Evolutionary conservation across 331 rosid species (phyloP).

Genomic region (Rhamnella rubrinervis): DNA sequence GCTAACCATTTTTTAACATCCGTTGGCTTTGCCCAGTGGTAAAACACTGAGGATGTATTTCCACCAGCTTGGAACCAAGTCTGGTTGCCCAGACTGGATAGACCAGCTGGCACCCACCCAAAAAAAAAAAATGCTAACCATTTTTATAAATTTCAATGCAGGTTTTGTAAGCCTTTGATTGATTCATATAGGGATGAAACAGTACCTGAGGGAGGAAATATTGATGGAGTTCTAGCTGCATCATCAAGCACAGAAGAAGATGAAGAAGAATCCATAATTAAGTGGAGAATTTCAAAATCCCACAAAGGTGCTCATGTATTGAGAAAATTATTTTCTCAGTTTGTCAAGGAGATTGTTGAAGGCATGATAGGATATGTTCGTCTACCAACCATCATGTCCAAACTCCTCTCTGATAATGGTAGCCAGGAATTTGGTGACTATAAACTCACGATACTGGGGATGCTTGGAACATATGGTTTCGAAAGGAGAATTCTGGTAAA

Average conservation of each 20-base stretch:
- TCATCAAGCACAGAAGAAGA: constrained; percentile 42
- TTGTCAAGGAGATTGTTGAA: constrained; percentile 93
- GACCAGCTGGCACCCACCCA: too few species aligned
- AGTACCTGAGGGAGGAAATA: constrained; percentile 38
- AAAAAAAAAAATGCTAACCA: constrained; percentile 27
- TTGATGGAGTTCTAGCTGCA: constrained; percentile 37
- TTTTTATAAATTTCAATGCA: constrained; percentile 30
- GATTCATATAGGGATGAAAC: constrained; percentile 52
- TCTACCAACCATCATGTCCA: constrained; percentile 91
- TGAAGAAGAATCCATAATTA: constrained; percentile 45
- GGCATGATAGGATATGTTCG: constrained; percentile 96
- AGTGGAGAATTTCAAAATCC: constrained; percentile 76
- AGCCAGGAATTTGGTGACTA: constrained; percentile 95
- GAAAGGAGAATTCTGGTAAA: constrained; percentile 97
- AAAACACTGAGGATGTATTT: too few species aligned
- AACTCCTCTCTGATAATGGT: constrained; percentile 93
- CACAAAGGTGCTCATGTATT: constrained; percentile 50
- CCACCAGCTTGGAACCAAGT: too few species aligned
- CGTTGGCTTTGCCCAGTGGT: too few species aligned
- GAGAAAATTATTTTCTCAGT: constrained; percentile 73
- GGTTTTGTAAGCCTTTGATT: constrained; percentile 88
- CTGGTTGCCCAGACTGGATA: too few species aligned
- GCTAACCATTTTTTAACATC: constrained; percentile 26
- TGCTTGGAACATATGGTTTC: constrained; percentile 93
- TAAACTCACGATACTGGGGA: constrained; percentile 85